Base-by-base conservation (phyloP, 371 early-diverging fungal genomes). In the Thermomucor indicae-seudaticae region DNA sequence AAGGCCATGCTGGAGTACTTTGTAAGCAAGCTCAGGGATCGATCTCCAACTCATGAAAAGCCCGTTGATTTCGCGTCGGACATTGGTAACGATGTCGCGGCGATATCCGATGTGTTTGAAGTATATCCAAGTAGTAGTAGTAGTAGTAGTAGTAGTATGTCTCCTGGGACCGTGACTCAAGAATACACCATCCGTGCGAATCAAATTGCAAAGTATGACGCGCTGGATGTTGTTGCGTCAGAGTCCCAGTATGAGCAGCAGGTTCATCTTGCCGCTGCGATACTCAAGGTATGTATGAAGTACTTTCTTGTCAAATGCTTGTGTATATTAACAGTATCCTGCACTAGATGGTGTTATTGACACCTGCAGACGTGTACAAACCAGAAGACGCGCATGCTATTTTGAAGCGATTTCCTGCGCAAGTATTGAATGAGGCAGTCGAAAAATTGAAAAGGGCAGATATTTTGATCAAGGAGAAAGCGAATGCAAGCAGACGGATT, bases 1-100 rank as follows among this genome's bases (percentile, higher is more conserved):
- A 19, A 28, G 17, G 52, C 45, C 11, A 43, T 56, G n/a, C 34
- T 61, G 14, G 53, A 56, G 19, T 52, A 55, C 24, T 61, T 61
- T 43, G 22, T 61, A 4, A 20, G n/a, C 6, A 25, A 43, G n/a
- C 17, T 52, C 3, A 41, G 42, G 12, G n/a, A 40, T 4, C 12
- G 11, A n/a, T 38, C 44, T 3, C 11, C n/a, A 47, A 31, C 32
- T n/a, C 14, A 52, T 6, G 30, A 44, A 5, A 22, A 25, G 52
- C 16, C 27, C 1, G 35, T 14, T 16, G 17, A 35, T 16, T 30
- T 37, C 2, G 22, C 7, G 17, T 34, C 35, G 24, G 44, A 6
- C 20, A 12, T n/a, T n/a, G n/a, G n/a, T n/a, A n/a, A n/a, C n/a
- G n/a, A n/a, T n/a, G n/a, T n/a, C n/a, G n/a, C n/a, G n/a, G n/a